Conservation (phyloP, 306 rosid species). For the Quercus berberidifolia region DNA sequence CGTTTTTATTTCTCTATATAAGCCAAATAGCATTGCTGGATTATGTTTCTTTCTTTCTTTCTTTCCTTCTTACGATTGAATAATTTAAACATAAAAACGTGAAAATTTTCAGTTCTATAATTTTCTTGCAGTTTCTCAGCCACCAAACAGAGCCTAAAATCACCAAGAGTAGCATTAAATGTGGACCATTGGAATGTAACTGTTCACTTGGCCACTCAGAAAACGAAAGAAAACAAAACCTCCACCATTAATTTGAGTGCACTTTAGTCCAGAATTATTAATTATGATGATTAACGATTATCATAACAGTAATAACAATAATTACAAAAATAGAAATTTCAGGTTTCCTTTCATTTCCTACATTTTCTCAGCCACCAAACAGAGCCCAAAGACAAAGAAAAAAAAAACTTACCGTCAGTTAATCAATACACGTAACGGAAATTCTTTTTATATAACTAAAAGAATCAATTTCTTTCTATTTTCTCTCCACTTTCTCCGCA, state of each 20-base stretch:
- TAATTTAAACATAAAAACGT: neutral
- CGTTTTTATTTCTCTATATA: neutral
- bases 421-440: too few species aligned
- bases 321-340: too few species aligned
- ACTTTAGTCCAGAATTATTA: neutral
- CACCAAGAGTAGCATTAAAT: neutral
- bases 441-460: too few species aligned
- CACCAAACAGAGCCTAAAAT: neutral
- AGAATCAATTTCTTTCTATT: neutral
- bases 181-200: too few species aligned
- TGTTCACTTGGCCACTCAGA: too few species aligned
- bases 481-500: slow-evolving; percentile 9
- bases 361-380: too few species aligned
- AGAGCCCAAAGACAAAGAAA: too few species aligned
- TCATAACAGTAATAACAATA: too few species aligned
- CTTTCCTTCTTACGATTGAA: neutral
- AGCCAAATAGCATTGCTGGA: neutral
- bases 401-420: too few species aligned
- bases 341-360: too few species aligned
- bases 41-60: neutral
- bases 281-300: neutral
- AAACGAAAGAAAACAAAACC: neutral
- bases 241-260: neutral
- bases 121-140: neutral
- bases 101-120: neutral